Percentiles rank a stretch among this genome's conserved stretches.
These are phyloP conservation scores for Pluteus cervinus DNA, from an alignment of 768 basidiomycete genomes.

Conservation along the genomic window DNA sequence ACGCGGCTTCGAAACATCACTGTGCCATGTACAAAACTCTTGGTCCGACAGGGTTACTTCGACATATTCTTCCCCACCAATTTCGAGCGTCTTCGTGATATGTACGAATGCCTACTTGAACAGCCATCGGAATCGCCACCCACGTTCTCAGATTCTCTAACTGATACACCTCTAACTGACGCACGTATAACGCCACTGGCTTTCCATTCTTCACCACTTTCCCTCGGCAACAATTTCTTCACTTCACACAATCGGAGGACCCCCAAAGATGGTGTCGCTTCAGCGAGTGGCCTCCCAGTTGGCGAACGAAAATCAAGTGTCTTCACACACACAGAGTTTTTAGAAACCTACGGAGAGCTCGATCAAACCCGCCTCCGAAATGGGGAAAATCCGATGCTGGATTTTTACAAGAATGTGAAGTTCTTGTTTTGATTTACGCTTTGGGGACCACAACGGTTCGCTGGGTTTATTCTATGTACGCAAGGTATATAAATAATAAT, in stretches of 20 bases:
- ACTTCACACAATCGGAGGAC: slow-evolving; percentile 60
- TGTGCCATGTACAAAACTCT: slow-evolving; percentile 83
- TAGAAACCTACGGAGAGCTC: slow-evolving; percentile 79
- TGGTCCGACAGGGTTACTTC: slow-evolving; percentile 94
- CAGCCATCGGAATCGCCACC: too few relatives aligned
- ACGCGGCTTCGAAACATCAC: slow-evolving; percentile 81
- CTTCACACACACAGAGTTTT: slow-evolving; percentile 83
- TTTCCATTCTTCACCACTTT: slow-evolving; percentile 40
- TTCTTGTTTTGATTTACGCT: slow-evolving; percentile 61
- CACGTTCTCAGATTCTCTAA: slow-evolving; percentile 12
- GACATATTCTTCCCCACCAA: slow-evolving; percentile 98
- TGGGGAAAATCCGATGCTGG: slow-evolving; percentile 85
- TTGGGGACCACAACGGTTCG: neutral
- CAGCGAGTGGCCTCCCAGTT: slow-evolving; percentile 71
- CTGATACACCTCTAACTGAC: slow-evolving; percentile 21
- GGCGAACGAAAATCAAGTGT: slow-evolving; percentile 80
- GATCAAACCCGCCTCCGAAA: slow-evolving; percentile 63
- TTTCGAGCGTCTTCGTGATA: slow-evolving; percentile 78
- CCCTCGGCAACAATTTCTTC: slow-evolving; percentile 63
- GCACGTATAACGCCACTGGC: slow-evolving; percentile 48
- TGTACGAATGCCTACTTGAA: slow-evolving; percentile 82
- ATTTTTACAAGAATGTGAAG: slow-evolving; percentile 92
- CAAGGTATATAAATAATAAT: slow-evolving; percentile 76
- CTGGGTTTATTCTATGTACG: slow-evolving; percentile 26
- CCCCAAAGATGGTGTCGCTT: slow-evolving; percentile 65